A percentile compares a stretch with the other conserved stretches of the same genome.
These are phyloP conservation scores for Pichia membranifaciens DNA, from an alignment of 805 yeast genomes.

Conservation along the genomic window DNA sequence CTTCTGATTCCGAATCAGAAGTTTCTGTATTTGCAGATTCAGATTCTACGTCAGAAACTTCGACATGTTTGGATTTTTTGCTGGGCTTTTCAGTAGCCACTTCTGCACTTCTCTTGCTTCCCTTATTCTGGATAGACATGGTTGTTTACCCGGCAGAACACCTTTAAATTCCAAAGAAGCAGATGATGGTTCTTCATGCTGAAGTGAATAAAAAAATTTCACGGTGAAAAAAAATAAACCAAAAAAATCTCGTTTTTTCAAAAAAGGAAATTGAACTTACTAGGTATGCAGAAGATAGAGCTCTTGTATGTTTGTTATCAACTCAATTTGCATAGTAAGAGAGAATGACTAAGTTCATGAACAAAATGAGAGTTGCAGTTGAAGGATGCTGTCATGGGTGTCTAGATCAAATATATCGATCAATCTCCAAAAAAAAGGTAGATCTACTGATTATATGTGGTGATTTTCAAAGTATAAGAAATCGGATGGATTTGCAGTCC, in stretches of 20 bases:
- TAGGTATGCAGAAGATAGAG: neutral
- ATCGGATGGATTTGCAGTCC: constrained; percentile 54
- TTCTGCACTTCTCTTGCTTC: constrained; percentile 20
- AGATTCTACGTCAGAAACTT: constrained; percentile 14
- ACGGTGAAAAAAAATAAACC: constrained; percentile 2
- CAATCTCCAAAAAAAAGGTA: constrained; percentile 26
- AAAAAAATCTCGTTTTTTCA: neutral
- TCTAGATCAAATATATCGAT: constrained; percentile 50
- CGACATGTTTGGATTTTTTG: constrained; percentile 28
- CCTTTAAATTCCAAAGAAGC: too few species aligned
- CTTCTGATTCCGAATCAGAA: constrained; percentile 20
- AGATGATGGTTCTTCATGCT: too few species aligned
- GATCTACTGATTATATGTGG: constrained; percentile 79
- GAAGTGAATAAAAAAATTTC: constrained; percentile 2
- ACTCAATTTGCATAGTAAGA: too few species aligned
- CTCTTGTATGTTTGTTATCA: neutral
- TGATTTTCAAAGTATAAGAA: constrained; percentile 81
- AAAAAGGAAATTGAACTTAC: neutral
- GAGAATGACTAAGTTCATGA: too few species aligned
- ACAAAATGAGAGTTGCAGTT: constrained; percentile 46
- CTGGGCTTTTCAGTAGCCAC: constrained; percentile 3
- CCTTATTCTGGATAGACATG: constrained; percentile 20
- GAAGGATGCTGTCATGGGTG: constrained; percentile 93
- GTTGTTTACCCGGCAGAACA: neutral
- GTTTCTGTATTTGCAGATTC: constrained; percentile 15